phyloP scores from a whole-genome alignment of 768 basidiomycete species.

The Phanerochaete sordida region DNA sequence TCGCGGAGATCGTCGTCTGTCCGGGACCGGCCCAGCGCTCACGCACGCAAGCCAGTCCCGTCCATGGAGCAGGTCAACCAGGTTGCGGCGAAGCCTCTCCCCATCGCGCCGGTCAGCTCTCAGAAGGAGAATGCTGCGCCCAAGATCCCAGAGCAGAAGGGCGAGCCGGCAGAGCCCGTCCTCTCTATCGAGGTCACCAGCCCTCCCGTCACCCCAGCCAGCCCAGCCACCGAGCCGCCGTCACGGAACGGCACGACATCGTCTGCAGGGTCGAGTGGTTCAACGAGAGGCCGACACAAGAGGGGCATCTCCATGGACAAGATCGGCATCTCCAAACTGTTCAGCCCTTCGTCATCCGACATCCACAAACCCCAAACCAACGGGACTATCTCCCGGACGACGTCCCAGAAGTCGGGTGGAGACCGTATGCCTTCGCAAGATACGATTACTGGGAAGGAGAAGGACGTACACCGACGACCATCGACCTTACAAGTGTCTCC shows the following conservation, averaged over 20 bases:
- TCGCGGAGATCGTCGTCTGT: conserved; percentile 17
- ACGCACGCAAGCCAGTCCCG: conserved; percentile 12
- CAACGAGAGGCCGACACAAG: conserved; percentile 48
- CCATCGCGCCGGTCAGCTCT: conserved; percentile 20
- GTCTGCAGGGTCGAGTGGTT: conserved; percentile 31
- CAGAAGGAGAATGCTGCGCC: conserved; percentile 7
- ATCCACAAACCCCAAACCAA: conserved; percentile 27
- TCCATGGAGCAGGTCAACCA: conserved; percentile 8
- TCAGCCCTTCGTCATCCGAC: conserved; percentile 38
- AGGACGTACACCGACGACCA: conserved; percentile 22
- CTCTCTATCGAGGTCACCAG: conserved; percentile 32
- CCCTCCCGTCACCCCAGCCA: conserved; percentile 24
- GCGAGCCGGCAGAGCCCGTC: conserved; percentile 21
- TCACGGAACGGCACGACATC: conserved; percentile 17
- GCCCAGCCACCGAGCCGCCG: conserved; percentile 19
- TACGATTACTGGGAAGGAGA: conserved; percentile 16
- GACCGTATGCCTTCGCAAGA: conserved; percentile 20
- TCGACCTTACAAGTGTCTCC: conserved; percentile 29
- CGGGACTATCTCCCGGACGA: conserved; percentile 34
- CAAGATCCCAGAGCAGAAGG: conserved; percentile 11
- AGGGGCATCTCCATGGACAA: conserved; percentile 78
- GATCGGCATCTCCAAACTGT: conserved; percentile 74
- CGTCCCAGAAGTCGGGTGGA: conserved; percentile 30
- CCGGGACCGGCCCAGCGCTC: background rate
- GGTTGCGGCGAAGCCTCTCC: conserved; percentile 27